Evolutionary conservation across 2,329 filamentous ascomycete genomes (phyloP).

Genomic region (Tolypocladium cylindrosporum): DNA sequence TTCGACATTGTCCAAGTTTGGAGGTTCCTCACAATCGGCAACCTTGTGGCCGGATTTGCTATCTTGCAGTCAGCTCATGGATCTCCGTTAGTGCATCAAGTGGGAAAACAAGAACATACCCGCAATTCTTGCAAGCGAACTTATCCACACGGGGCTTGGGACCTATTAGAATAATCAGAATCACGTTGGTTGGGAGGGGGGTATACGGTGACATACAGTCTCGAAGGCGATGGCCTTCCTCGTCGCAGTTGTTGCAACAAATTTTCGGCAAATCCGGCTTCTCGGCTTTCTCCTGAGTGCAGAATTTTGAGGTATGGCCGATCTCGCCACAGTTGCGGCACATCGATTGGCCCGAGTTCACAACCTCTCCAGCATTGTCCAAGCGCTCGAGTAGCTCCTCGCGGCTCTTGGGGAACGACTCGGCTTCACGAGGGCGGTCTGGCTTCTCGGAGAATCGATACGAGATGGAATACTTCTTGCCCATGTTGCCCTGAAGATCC

Average conservation of each 20-base stretch:
- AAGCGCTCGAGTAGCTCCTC: slow-evolving; percentile 56
- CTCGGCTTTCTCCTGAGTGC: slow-evolving; percentile 47
- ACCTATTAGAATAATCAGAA: slow-evolving; percentile 25
- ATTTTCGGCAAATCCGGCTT: slow-evolving; percentile 33
- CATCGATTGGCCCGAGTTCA: slow-evolving; percentile 46
- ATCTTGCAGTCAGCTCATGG: slow-evolving; percentile 1
- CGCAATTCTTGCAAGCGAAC: slow-evolving; percentile 61
- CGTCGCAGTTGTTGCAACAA: slow-evolving; percentile 55
- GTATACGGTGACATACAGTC: slow-evolving; percentile 44
- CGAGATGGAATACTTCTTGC: slow-evolving; percentile 53
- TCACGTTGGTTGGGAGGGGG: not conserved
- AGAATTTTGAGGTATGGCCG: slow-evolving; percentile 53
- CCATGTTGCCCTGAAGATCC: slow-evolving; percentile 59
- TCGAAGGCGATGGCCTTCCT: slow-evolving; percentile 54
- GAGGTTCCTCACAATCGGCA: slow-evolving; percentile 46
- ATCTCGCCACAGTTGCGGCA: slow-evolving; percentile 56
- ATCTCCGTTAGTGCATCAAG: slow-evolving; percentile 1
- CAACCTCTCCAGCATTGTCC: slow-evolving; percentile 53
- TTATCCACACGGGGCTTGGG: slow-evolving; percentile 51
- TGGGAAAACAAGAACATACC: slow-evolving; percentile 20
- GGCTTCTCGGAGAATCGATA: slow-evolving; percentile 52
- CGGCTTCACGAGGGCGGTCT: slow-evolving; percentile 45
- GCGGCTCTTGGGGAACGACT: slow-evolving; percentile 46
- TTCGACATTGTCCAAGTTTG: slow-evolving; percentile 52
- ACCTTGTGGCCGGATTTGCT: slow-evolving; percentile 41